phyloP scores from a whole-genome alignment of 2,329 filamentous ascomycete species.

The Fusarium sp. region DNA sequence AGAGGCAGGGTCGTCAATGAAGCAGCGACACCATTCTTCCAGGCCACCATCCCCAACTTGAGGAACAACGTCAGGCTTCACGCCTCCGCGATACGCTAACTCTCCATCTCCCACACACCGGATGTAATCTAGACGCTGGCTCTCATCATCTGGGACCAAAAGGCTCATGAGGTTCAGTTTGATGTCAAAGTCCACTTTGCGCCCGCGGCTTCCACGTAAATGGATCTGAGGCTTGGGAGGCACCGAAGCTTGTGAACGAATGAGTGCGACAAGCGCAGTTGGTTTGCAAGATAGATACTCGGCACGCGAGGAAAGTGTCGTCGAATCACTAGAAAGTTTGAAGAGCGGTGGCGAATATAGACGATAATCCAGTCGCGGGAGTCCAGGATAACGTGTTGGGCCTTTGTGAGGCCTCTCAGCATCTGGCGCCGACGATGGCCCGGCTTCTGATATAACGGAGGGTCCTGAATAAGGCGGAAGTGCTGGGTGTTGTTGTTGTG shows the following conservation, averaged over 20 bases:
- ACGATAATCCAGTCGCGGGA: conserved; percentile 64
- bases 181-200: conserved; percentile 64
- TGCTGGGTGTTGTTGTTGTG: conserved; percentile 18
- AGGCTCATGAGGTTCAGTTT: conserved; percentile 67
- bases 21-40: conserved; percentile 64
- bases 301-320: conserved; percentile 61
- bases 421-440: conserved; percentile 2
- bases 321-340: conserved; percentile 62
- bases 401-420: conserved; percentile 21
- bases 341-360: conserved; percentile 66
- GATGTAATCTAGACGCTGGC: conserved; percentile 64
- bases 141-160: conserved; percentile 61
- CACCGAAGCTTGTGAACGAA: conserved; percentile 63
- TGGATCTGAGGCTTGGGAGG: conserved; percentile 68
- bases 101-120: conserved; percentile 64
- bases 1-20: conserved; percentile 58
- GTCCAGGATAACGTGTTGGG: conserved; percentile 58
- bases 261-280: conserved; percentile 59
- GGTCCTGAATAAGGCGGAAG: conserved; percentile 45
- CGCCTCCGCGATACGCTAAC: conserved; percentile 62
- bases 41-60: conserved; percentile 59
- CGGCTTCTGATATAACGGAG: conserved; percentile 15
- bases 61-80: conserved; percentile 58
- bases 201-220: conserved; percentile 61
- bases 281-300: conserved; percentile 63